Evolutionary conservation across 495 filamentous ascomycete genomes (phyloP).

Genomic region (Halenospora varia): DNA sequence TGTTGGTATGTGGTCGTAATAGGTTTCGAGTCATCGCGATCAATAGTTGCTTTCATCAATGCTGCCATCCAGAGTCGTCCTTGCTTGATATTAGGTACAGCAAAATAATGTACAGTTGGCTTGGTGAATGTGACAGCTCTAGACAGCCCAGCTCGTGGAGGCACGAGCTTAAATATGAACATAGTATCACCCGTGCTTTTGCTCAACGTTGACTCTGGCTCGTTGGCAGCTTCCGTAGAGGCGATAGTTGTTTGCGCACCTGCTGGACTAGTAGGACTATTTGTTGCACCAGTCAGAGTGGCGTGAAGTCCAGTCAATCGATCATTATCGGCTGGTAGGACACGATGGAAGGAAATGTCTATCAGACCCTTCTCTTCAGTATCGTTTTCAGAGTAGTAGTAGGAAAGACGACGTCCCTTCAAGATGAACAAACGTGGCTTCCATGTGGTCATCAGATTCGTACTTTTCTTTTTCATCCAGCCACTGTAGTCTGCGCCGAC

Average conservation of each 20-base stretch:
- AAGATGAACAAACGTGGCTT: slow-evolving; percentile 92
- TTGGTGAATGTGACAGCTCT: slow-evolving; percentile 96
- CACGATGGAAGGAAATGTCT: slow-evolving; percentile 94
- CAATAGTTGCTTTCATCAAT: slow-evolving; percentile 98
- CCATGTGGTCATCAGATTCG: slow-evolving; percentile 94
- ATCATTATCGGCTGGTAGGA: slow-evolving; percentile 92
- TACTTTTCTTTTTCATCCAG: slow-evolving; percentile 99
- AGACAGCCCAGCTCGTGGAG: slow-evolving; percentile 80
- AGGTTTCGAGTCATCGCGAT: slow-evolving; percentile 74
- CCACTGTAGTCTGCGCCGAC: slow-evolving; percentile 86
- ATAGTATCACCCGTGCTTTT: slow-evolving; percentile 48
- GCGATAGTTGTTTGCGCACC: slow-evolving; percentile 55
- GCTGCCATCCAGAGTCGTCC: slow-evolving; percentile 98
- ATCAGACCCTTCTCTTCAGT: slow-evolving; percentile 91
- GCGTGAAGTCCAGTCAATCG: slow-evolving; percentile 86
- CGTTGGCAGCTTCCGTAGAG: slow-evolving; percentile 38
- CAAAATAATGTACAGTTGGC: slow-evolving; percentile 95
- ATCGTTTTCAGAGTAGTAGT: slow-evolving; percentile 94
- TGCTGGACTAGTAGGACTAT: slow-evolving; percentile 67
- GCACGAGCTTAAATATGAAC: slow-evolving; percentile 98
- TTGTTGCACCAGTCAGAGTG: slow-evolving; percentile 81
- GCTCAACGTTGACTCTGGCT: slow-evolving; percentile 29
- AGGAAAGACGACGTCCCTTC: slow-evolving; percentile 84
- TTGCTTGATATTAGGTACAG: slow-evolving; percentile 81
- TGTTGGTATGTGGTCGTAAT: slow-evolving; percentile 88